phyloP scores from a whole-genome alignment of 169 alveolate genomes.

The Cryptosporidium canis region DNA sequence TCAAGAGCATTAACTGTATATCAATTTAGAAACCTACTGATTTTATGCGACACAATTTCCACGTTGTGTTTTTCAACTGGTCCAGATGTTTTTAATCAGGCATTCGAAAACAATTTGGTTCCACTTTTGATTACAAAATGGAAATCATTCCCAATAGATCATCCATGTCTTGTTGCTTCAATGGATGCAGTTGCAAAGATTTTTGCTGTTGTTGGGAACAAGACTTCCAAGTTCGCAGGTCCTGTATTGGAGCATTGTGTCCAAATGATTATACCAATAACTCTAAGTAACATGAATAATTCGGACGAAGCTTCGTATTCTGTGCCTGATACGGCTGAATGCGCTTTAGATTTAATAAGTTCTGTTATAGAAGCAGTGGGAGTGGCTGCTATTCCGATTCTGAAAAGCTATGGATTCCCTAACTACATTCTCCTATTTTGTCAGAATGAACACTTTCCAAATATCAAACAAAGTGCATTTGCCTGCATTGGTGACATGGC shows the following conservation, averaged over 20 bases:
- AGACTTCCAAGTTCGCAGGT: conserved; percentile 5
- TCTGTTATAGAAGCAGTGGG: conserved; percentile 72
- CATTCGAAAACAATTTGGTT: conserved; percentile 47
- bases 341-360: conserved; percentile 70
- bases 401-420: conserved; percentile 57
- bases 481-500: conserved; percentile 82
- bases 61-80: conserved; percentile 20
- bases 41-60: conserved; percentile 21
- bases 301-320: neutral
- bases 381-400: conserved; percentile 27
- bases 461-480: conserved; percentile 77
- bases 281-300: neutral
- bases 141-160: conserved; percentile 61
- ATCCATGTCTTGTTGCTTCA: conserved; percentile 44
- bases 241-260: conserved; percentile 46
- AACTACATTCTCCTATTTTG: conserved; percentile 27
- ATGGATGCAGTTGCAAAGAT: conserved; percentile 70
- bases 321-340: conserved; percentile 25
- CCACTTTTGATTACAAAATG: conserved; percentile 52
- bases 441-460: conserved; percentile 44
- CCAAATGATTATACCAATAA: conserved; percentile 10
- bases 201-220: neutral
- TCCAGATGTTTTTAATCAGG: conserved; percentile 7
- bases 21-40: conserved; percentile 79
- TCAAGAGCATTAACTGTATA: conserved; percentile 82